These are phyloP conservation scores for Termitomyces eurrhizus DNA, from an alignment of 768 basidiomycete genomes.

Conservation along the genomic window DNA sequence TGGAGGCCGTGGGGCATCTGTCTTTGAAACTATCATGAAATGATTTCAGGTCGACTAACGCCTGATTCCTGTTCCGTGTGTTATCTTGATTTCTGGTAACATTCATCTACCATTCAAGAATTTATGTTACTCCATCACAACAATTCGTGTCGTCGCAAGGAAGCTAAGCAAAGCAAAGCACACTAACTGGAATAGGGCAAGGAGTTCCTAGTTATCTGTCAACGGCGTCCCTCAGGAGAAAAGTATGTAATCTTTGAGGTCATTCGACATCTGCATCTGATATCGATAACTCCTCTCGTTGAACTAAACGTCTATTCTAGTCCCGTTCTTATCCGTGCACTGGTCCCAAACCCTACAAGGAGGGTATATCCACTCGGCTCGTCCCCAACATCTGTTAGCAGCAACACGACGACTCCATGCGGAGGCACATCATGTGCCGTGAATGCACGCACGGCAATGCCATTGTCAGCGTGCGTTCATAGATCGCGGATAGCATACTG, in stretches of 20 bases:
- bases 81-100: no score
- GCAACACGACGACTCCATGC: conserved; percentile 66
- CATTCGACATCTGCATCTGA: background rate
- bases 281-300: background rate
- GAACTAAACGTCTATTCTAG: conserved; percentile 14
- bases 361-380: conserved; percentile 56
- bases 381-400: conserved; percentile 63
- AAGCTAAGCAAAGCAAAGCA: background rate
- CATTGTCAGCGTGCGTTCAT: conserved; percentile 71
- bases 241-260: background rate
- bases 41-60: no score
- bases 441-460: conserved; percentile 59
- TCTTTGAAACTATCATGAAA: no score
- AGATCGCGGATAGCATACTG: conserved; percentile 66
- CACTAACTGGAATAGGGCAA: background rate
- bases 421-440: conserved; percentile 50
- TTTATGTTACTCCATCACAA: no score
- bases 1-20: no score
- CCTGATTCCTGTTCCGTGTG: no score
- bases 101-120: no score
- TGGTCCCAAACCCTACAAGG: conserved; percentile 53
- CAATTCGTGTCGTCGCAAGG: background rate
- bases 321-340: conserved; percentile 62
- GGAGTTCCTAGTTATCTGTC: background rate
- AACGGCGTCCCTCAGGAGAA: background rate